phyloP scores from a whole-genome alignment of 2,329 filamentous ascomycete genomes.

The Botrytis porri region DNA sequence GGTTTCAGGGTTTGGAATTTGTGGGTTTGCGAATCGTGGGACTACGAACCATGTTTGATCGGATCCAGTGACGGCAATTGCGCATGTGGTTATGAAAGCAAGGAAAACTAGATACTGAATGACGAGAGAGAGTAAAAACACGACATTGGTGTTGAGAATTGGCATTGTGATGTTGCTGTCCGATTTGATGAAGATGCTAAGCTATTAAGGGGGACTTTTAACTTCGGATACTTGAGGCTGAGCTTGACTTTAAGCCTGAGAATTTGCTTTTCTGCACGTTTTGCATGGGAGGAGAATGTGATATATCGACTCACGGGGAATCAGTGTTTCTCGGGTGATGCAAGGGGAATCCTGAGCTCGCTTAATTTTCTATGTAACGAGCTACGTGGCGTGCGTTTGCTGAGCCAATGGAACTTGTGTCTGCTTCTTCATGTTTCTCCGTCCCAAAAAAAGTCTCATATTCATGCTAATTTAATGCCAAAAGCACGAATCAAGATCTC shows the following conservation, averaged over 20 bases:
- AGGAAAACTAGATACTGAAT: background rate
- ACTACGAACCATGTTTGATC: background rate
- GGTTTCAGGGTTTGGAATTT: background rate
- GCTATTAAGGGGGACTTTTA: background rate
- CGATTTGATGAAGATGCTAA: background rate
- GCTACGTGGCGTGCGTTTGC: background rate
- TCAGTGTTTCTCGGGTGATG: background rate
- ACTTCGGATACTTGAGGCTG: background rate
- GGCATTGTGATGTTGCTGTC: background rate
- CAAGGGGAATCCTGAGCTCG: background rate
- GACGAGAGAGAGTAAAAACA: background rate
- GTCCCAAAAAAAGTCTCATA: background rate
- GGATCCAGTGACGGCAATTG: background rate
- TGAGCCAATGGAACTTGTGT: background rate
- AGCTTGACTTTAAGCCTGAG: background rate
- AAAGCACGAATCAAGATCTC: background rate
- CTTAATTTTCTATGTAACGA: background rate
- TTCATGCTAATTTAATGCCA: background rate
- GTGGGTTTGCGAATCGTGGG: background rate
- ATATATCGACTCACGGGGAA: background rate
- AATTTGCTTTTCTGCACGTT: background rate
- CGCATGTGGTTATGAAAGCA: background rate
- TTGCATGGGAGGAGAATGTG: background rate
- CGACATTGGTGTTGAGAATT: background rate
- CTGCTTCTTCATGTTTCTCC: background rate